Evolutionary conservation across 2,329 filamentous ascomycete species (phyloP).

Genomic region (Cercospora citrullina): DNA sequence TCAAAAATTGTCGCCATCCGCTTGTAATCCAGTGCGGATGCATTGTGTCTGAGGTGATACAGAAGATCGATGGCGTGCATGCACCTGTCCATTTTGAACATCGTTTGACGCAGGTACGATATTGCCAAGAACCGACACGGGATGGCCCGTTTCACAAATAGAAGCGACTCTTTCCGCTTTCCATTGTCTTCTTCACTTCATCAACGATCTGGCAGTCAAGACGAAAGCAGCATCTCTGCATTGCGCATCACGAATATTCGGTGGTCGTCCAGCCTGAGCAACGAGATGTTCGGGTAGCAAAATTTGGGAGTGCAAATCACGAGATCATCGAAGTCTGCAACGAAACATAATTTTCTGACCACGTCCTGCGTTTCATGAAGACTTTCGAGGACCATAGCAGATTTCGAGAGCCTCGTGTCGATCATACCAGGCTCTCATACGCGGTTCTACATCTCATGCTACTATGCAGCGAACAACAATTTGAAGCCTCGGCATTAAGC

Average conservation of each 20-base stretch:
- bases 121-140: background rate
- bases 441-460: background rate
- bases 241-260: background rate
- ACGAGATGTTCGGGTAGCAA: background rate
- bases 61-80: background rate
- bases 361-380: background rate
- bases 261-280: background rate
- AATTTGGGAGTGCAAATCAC: background rate
- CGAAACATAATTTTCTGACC: background rate
- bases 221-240: background rate
- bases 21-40: background rate
- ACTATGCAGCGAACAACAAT: background rate
- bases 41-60: background rate
- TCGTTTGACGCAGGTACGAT: background rate
- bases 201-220: background rate
- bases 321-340: background rate
- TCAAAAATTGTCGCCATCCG: background rate
- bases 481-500: background rate
- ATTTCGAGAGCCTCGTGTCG: background rate
- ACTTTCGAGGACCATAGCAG: background rate
- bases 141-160: background rate
- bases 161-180: background rate
- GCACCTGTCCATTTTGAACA: background rate
- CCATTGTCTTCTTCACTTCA: background rate
- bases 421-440: too few species aligned